A percentile compares a stretch with the other conserved stretches of the same genome.
phyloP scores from a whole-genome alignment of 257 asterid species.

The Solanum ossicruentum region DNA sequence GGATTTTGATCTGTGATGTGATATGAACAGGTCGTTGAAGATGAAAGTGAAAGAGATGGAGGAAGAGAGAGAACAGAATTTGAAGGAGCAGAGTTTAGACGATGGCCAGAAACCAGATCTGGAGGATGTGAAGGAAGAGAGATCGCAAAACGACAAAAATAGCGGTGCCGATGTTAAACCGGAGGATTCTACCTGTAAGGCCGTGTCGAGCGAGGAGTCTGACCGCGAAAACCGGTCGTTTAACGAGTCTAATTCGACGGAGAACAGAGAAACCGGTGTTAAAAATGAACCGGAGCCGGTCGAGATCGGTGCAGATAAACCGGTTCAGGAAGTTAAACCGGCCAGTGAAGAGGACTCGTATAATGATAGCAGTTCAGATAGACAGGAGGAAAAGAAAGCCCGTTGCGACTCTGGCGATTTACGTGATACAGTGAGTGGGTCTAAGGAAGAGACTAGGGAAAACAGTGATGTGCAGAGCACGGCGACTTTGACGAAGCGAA shows the following conservation, averaged over 20 bases:
- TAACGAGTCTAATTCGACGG: slow-evolving; percentile 34
- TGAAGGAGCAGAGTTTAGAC: background rate
- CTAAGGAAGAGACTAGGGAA: slow-evolving; percentile 18
- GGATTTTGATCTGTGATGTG: slow-evolving; percentile 4
- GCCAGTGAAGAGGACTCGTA: slow-evolving; percentile 20
- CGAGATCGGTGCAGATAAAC: slow-evolving; percentile 4
- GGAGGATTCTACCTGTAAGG: slow-evolving; percentile 9
- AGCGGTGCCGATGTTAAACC: background rate
- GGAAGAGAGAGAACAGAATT: slow-evolving; percentile 25
- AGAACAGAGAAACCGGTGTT: slow-evolving; percentile 1
- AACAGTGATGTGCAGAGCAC: slow-evolving; percentile 30
- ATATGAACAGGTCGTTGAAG: slow-evolving; percentile 26
- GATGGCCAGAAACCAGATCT: slow-evolving; percentile 24
- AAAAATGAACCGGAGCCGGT: slow-evolving; percentile 9
- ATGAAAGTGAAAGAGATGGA: slow-evolving; percentile 28
- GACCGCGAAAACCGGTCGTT: slow-evolving; percentile 20
- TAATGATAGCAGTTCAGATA: slow-evolving; percentile 22
- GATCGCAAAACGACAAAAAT: slow-evolving; percentile 24
- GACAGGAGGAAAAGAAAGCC: slow-evolving; percentile 4
- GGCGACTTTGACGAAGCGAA: slow-evolving; percentile 8
- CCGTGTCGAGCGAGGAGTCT: slow-evolving; percentile 4
- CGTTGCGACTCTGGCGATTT: slow-evolving; percentile 11
- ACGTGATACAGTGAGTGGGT: slow-evolving; percentile 11
- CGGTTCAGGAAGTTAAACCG: slow-evolving; percentile 8
- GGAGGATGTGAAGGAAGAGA: slow-evolving; percentile 8